phyloP scores from a whole-genome alignment of 768 basidiomycete species.

The Dendrothele bispora region DNA sequence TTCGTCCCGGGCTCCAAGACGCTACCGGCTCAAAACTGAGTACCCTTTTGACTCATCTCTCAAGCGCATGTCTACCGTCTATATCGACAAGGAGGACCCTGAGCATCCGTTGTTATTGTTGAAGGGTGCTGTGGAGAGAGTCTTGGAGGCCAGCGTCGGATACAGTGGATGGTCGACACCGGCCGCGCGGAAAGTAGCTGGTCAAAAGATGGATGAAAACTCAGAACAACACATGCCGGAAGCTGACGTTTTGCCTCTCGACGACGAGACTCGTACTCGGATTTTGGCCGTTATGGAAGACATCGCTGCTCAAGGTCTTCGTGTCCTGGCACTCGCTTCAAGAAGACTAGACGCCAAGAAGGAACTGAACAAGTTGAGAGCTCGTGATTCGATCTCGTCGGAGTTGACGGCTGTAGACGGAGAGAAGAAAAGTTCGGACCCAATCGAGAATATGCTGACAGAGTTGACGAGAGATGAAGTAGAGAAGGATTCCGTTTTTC shows the following conservation, averaged over 20 bases:
- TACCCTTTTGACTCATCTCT: slow-evolving; percentile 51
- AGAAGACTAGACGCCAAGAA: slow-evolving; percentile 16
- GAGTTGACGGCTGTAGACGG: not conserved
- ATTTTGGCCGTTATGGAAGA: slow-evolving; percentile 24
- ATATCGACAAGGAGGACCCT: slow-evolving; percentile 23
- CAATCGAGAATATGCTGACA: no score
- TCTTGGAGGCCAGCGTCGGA: slow-evolving; percentile 44
- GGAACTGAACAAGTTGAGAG: slow-evolving; percentile 23
- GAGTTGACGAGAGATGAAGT: slow-evolving; percentile 31
- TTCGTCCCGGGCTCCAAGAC: slow-evolving; percentile 13
- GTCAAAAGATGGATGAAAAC: no score
- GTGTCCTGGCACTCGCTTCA: slow-evolving; percentile 37
- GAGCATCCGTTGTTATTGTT: slow-evolving; percentile 25
- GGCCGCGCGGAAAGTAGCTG: no score
- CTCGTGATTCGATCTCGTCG: not conserved
- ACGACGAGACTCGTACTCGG: not conserved
- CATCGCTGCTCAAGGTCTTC: slow-evolving; percentile 38
- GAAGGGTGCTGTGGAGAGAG: slow-evolving; percentile 31
- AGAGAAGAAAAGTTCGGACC: no score
- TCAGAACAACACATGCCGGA: not conserved
- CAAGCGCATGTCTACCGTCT: slow-evolving; percentile 49
- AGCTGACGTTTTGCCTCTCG: not conserved
- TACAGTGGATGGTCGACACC: no score
- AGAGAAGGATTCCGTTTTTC: slow-evolving; percentile 46
- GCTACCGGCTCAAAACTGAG: slow-evolving; percentile 33